These are phyloP conservation scores for Magnusiomyces clavatus DNA, from an alignment of 1,139 yeast genomes.

Conservation along the genomic window DNA sequence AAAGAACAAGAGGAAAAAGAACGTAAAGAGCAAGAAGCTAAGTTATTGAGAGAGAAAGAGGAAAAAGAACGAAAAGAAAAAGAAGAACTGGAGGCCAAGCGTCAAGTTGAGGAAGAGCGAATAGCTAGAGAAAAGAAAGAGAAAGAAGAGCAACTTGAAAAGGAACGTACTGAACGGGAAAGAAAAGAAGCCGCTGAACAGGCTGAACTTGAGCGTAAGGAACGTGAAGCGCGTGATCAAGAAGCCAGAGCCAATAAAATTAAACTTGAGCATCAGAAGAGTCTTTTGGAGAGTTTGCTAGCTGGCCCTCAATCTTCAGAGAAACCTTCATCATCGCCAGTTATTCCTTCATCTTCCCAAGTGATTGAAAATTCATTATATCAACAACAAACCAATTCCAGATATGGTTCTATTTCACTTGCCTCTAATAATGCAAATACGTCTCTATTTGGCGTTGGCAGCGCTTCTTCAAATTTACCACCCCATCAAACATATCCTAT, in stretches of 20 bases:
- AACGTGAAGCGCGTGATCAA: slow-evolving; percentile 1
- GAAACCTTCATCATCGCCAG: slow-evolving; percentile 1
- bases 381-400: background rate
- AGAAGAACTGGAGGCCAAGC: slow-evolving; percentile 15
- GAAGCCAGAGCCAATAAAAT: slow-evolving; percentile 7
- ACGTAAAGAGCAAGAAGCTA: slow-evolving; percentile 35
- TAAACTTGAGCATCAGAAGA: slow-evolving; percentile 19
- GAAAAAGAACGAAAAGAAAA: slow-evolving; percentile 22
- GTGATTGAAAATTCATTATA: slow-evolving; percentile 4
- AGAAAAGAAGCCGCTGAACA: slow-evolving; percentile 7
- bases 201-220: background rate
- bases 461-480: too few species aligned
- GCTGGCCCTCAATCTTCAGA: slow-evolving; percentile 9
- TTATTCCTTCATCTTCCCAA: slow-evolving; percentile 6
- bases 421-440: too few species aligned
- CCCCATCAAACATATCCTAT: too few species aligned
- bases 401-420: background rate
- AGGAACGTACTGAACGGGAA: slow-evolving; percentile 10
- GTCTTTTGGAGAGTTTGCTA: slow-evolving; percentile 15
- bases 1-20: slow-evolving; percentile 37
- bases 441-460: too few species aligned
- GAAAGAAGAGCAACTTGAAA: slow-evolving; percentile 14
- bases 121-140: slow-evolving; percentile 6
- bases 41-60: slow-evolving; percentile 34
- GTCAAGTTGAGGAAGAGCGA: slow-evolving; percentile 16